Base-by-base conservation (phyloP, 768 basidiomycete species). In the Termitomyces eurrhizus region DNA sequence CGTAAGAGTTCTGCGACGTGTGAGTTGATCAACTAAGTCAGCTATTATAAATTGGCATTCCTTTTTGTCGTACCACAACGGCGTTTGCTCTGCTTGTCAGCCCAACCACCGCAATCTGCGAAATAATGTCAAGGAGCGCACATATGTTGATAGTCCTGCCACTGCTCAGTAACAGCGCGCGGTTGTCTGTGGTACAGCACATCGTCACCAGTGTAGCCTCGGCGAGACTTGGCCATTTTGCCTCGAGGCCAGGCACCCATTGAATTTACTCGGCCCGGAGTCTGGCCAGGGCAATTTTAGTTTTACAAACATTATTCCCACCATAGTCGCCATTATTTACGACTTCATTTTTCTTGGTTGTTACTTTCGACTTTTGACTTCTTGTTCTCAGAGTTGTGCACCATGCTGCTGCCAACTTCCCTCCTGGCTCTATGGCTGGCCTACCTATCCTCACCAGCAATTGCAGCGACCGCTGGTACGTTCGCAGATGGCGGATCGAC, bases 401-500 rank as follows among this genome's bases (percentile, higher is more conserved):
- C 21, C 55, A 66, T 65, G 57, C 41, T 51, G 42, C 62, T 64
- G 21, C 62, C 63, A 41, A 45, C 63, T 26, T 66, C 71, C 45
- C 41, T 70, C 56, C 61, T 71, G 26, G 68, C 67, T 50, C 52
- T 73, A 39, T 64, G 72, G 68, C 66, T 73, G 12, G 69, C 69
- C 44, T 51, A 64, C 29, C 33, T 64, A 21, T 62, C 69, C 2
- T 64, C 62, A 24, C 66, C 70, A 16, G 60, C 64, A 58, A 64
- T 69, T 9, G 68, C 70, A 59, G 67, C 67, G 58, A 65, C 67
- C 56, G 69, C 73, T 36, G 76, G 75, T 52, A 68, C 76, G 52
- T 74, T 77, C 61, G 70, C 67, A 39, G 68, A 74, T 62, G 75
- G 72, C 45, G 76, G 76, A 6, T 62, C 72, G 56, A 76, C 74